A percentile compares a stretch with the other conserved stretches of the same genome.
These are phyloP conservation scores for Cytospora leucostoma DNA, from an alignment of 2,329 filamentous ascomycete species.

Conservation along the genomic window DNA sequence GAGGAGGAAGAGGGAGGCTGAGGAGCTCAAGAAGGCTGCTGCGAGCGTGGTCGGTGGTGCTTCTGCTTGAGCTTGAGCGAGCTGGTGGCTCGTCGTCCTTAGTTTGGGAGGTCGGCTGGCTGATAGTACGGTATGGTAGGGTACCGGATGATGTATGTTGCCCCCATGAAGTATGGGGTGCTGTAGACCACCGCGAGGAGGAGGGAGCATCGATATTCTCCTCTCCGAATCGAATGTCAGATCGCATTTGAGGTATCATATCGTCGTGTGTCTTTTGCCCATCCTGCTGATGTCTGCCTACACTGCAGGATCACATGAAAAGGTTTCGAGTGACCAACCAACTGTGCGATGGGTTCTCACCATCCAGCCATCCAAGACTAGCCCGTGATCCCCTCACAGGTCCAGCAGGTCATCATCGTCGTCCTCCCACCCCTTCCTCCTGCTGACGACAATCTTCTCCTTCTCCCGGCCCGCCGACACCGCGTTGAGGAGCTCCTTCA, in stretches of 20 bases:
- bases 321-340: not conserved
- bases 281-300: not conserved
- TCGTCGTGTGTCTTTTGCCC: conserved; percentile 14
- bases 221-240: not conserved
- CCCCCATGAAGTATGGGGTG: not conserved
- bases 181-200: conserved; percentile 7
- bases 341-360: not conserved
- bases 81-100: too few relatives aligned
- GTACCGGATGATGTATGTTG: not conserved
- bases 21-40: not conserved
- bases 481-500: conserved; percentile 87
- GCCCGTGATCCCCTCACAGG: conserved; percentile 41
- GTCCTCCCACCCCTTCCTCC: conserved; percentile 82
- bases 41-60: not conserved
- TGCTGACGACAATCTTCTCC: conserved; percentile 83
- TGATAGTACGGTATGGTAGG: not conserved
- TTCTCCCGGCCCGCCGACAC: conserved; percentile 76
- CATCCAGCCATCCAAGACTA: not conserved
- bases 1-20: conserved; percentile 54
- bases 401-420: conserved; percentile 78
- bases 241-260: conserved; percentile 28
- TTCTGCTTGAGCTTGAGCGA: not conserved
- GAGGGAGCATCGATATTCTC: not conserved
- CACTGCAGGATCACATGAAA: not conserved
- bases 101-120: too few relatives aligned